A percentile compares a stretch with the other conserved stretches of the same genome.
phyloP scores from a whole-genome alignment of 2,329 filamentous ascomycete genomes.

The Onygenales sp. region DNA sequence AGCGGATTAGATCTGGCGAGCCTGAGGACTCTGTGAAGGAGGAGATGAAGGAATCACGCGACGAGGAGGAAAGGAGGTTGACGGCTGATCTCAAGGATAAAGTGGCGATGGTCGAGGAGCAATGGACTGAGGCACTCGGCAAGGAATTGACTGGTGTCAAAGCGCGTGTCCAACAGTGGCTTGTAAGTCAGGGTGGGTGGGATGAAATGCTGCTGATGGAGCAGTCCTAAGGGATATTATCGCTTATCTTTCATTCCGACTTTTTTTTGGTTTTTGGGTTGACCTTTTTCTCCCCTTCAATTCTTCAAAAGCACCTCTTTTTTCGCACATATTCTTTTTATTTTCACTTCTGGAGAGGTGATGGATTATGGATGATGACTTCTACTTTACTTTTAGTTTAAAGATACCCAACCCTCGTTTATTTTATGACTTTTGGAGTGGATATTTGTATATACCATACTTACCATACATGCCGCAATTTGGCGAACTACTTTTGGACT shows the following conservation, averaged over 20 bases:
- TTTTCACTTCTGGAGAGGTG: background rate
- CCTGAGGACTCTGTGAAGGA: constrained; percentile 31
- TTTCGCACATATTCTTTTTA: background rate
- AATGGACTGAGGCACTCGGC: constrained; percentile 83
- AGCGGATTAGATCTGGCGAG: constrained; percentile 43
- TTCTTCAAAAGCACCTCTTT: background rate
- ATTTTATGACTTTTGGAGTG: background rate
- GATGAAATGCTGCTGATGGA: constrained; percentile 60
- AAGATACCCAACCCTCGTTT: constrained; percentile 4
- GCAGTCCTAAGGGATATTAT: constrained; percentile 14
- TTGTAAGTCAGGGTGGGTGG: constrained; percentile 76
- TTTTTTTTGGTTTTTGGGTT: constrained; percentile 16
- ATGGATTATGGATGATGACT: background rate
- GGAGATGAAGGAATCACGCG: constrained; percentile 49
- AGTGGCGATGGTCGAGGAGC: constrained; percentile 78
- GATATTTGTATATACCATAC: background rate
- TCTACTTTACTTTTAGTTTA: background rate
- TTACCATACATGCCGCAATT: too few species aligned
- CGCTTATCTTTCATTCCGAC: constrained; percentile 5
- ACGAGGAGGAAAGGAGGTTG: constrained; percentile 59
- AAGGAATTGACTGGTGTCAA: constrained; percentile 64
- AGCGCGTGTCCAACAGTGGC: constrained; percentile 61
- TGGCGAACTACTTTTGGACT: background rate
- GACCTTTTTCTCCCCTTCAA: constrained; percentile 9
- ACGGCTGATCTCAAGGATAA: constrained; percentile 90